Percentiles rank a stretch among this genome's conserved stretches.
phyloP scores from a whole-genome alignment of 2,329 filamentous ascomycete genomes.

The Xylariaceae sp. region DNA sequence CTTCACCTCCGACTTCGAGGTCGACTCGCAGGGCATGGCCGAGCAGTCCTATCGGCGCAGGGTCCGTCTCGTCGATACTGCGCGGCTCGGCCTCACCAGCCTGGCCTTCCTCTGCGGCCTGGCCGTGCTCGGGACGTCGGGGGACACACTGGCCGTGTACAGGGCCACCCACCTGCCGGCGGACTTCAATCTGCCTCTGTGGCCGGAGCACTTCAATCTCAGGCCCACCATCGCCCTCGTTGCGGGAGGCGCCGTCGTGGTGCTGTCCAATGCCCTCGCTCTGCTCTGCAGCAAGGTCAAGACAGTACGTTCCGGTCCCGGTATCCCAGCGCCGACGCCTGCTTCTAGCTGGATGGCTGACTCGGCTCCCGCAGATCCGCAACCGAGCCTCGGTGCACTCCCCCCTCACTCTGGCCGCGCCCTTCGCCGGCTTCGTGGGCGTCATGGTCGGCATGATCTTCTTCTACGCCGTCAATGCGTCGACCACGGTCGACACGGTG shows the following conservation, averaged over 20 bases:
- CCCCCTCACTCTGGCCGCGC: slow-evolving; percentile 30
- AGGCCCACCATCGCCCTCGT: slow-evolving; percentile 49
- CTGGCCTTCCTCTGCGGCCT: slow-evolving; percentile 45
- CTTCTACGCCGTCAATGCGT: slow-evolving; percentile 50
- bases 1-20: slow-evolving; percentile 42
- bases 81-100: slow-evolving; percentile 38
- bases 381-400: slow-evolving; percentile 27
- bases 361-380: slow-evolving; percentile 35
- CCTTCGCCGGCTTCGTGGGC: slow-evolving; percentile 35
- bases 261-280: slow-evolving; percentile 39
- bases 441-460: slow-evolving; percentile 47
- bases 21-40: slow-evolving; percentile 34
- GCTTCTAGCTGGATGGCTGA: too few species aligned
- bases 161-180: slow-evolving; percentile 41
- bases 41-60: slow-evolving; percentile 28
- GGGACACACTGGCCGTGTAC: slow-evolving; percentile 47
- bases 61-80: slow-evolving; percentile 34
- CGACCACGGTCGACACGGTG: slow-evolving; percentile 43
- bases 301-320: slow-evolving; percentile 39
- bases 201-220: slow-evolving; percentile 50
- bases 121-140: slow-evolving; percentile 46
- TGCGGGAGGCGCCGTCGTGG: slow-evolving; percentile 41
- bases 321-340: not conserved
- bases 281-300: slow-evolving; percentile 41
- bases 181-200: slow-evolving; percentile 45